These are phyloP conservation scores for Microcera coccophila DNA, from an alignment of 2,329 filamentous ascomycete genomes.

Conservation along the genomic window DNA sequence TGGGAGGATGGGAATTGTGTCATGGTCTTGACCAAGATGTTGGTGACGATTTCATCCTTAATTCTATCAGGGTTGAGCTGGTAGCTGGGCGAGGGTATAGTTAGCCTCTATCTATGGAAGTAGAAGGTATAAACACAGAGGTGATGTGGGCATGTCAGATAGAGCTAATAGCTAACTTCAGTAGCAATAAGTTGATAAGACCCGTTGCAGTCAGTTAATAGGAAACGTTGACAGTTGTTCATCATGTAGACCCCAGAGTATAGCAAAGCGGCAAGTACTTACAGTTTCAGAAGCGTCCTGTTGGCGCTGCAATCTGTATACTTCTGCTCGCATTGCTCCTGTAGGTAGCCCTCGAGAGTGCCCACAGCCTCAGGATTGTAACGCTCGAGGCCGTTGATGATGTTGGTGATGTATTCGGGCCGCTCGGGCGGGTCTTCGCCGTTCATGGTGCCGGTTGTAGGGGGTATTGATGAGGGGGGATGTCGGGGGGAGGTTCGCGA, in stretches of 20 bases:
- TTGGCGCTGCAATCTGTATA: conserved; percentile 97
- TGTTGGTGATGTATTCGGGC: conserved; percentile 85
- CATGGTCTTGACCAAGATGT: conserved; percentile 96
- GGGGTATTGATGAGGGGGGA: conserved; percentile 24
- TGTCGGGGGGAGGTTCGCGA: conserved; percentile 35
- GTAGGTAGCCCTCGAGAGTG: conserved; percentile 90
- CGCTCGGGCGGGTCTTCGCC: conserved; percentile 86
- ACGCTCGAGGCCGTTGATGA: conserved; percentile 94
- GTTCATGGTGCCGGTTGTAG: conserved; percentile 50
- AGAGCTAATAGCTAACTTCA: conserved; percentile 73
- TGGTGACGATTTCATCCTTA: conserved; percentile 96
- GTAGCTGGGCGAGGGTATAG: conserved; percentile 59
- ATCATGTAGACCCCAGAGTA: conserved; percentile 58
- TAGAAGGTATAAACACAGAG: conserved; percentile 1
- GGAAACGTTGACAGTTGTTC: conserved; percentile 78
- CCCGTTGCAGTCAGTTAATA: conserved; percentile 82
- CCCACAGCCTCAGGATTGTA: conserved; percentile 98
- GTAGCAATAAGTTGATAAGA: conserved; percentile 42
- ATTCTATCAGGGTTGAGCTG: conserved; percentile 99
- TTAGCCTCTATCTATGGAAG: conserved; percentile 13
- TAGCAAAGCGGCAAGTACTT: conserved; percentile 45
- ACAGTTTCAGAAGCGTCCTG: conserved; percentile 94
- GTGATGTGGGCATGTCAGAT: conserved; percentile 54
- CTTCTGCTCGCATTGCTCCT: conserved; percentile 90
- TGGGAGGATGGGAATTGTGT: conserved; percentile 95